A percentile compares a stretch with the other conserved stretches of the same genome.
These are phyloP conservation scores for Colletotrichum sp. DNA, from an alignment of 2,329 filamentous ascomycete species.

Conservation along the genomic window DNA sequence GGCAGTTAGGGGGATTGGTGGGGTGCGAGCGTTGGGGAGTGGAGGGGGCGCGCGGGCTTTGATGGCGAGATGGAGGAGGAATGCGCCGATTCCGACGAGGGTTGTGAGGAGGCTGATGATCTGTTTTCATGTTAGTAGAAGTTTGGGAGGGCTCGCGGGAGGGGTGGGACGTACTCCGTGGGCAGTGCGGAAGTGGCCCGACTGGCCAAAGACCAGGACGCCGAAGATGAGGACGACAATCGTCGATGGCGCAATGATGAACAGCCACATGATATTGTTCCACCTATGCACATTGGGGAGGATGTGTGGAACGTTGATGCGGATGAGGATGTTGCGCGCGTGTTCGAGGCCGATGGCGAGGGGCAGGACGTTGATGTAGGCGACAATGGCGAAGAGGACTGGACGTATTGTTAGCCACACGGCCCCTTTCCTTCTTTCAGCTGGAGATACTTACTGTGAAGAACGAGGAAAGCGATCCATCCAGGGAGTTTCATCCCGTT, in stretches of 20 bases:
- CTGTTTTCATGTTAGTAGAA: slow-evolving; percentile 16
- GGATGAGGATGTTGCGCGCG: slow-evolving; percentile 27
- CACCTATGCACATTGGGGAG: slow-evolving; percentile 26
- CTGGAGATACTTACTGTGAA: slow-evolving; percentile 26
- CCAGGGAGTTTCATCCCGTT: slow-evolving; percentile 19
- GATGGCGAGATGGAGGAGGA: slow-evolving; percentile 26
- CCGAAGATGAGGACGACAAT: slow-evolving; percentile 31
- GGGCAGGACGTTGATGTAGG: slow-evolving; percentile 29
- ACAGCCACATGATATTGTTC: slow-evolving; percentile 28
- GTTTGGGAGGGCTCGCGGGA: fast-evolving
- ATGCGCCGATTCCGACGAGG: slow-evolving; percentile 26
- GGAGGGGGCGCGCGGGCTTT: slow-evolving; percentile 17
- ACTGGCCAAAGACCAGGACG: slow-evolving; percentile 23
- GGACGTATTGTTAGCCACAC: not conserved
- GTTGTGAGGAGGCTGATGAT: slow-evolving; percentile 30
- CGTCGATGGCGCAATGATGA: slow-evolving; percentile 27
- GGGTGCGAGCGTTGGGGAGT: not conserved
- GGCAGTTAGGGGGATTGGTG: not conserved
- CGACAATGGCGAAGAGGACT: slow-evolving; percentile 29
- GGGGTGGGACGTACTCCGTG: slow-evolving; percentile 29
- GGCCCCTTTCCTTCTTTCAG: fast-evolving
- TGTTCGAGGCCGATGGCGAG: slow-evolving; percentile 30
- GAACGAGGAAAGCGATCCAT: slow-evolving; percentile 23
- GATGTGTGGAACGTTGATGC: slow-evolving; percentile 23
- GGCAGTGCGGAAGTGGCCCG: slow-evolving; percentile 29